A percentile compares a stretch with the other conserved stretches of the same genome.
These are phyloP conservation scores for Wickerhamiella occidentalis DNA, from an alignment of 805 yeast genomes.

Conservation along the genomic window DNA sequence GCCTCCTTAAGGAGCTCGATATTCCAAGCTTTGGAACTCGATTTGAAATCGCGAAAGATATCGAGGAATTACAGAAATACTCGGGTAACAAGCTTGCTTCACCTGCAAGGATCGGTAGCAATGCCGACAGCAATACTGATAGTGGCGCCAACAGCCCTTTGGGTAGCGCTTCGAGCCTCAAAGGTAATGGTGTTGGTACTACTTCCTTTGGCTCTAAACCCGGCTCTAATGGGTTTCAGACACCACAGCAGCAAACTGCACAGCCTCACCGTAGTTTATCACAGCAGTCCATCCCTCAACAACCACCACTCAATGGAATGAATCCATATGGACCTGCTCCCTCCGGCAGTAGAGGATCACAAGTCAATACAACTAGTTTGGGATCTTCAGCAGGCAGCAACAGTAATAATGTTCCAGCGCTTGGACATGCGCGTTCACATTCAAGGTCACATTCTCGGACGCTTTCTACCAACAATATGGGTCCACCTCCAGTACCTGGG, in stretches of 20 bases:
- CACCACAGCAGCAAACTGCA: not conserved
- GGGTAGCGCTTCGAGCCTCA: not conserved
- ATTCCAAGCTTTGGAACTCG: slow-evolving; percentile 90
- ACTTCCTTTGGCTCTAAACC: not conserved
- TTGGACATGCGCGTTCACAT: not conserved
- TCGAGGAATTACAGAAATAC: slow-evolving; percentile 42
- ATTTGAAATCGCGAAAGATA: slow-evolving; percentile 81
- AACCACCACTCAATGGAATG: not conserved
- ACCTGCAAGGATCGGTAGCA: not conserved
- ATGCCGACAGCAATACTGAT: not conserved
- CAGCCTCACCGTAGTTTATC: not conserved
- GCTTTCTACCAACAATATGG: not conserved
- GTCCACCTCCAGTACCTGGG: not conserved
- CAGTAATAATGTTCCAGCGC: no score
- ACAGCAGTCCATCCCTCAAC: not conserved
- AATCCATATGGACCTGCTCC: no score
- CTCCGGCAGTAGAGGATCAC: not conserved
- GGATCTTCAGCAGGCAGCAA: not conserved
- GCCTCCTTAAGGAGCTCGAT: slow-evolving; percentile 81
- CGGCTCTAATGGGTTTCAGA: not conserved
- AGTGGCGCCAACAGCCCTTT: not conserved
- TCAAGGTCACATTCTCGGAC: not conserved
- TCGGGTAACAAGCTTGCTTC: not conserved
- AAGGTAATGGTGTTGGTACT: not conserved
- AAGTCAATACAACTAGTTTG: not conserved